Percentiles rank a stretch among this genome's conserved stretches.
phyloP scores from a whole-genome alignment of 1,139 yeast genomes.

The Zygosaccharomyces sapae region DNA sequence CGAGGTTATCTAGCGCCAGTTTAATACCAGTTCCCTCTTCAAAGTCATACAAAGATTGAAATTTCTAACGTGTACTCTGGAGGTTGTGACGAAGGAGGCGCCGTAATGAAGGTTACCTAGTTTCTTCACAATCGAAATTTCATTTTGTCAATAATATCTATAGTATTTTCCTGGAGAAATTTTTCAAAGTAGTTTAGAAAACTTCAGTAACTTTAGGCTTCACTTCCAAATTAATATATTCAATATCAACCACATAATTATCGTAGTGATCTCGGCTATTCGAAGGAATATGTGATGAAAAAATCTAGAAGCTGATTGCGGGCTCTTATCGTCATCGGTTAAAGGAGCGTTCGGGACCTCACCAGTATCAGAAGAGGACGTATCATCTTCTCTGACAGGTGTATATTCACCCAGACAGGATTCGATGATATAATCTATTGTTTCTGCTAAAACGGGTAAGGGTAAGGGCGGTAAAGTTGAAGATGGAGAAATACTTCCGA shows the following conservation, averaged over 20 bases:
- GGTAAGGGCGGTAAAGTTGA: constrained; percentile 64
- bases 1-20: constrained; percentile 42
- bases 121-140: constrained; percentile 51
- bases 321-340: not conserved
- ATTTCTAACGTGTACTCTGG: constrained; percentile 51
- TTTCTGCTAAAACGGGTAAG: constrained; percentile 50
- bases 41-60: constrained; percentile 34
- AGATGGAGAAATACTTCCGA: constrained; percentile 56
- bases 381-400: constrained; percentile 6
- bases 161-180: constrained; percentile 38
- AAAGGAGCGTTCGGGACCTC: not conserved
- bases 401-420: constrained; percentile 33
- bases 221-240: constrained; percentile 19
- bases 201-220: constrained; percentile 18
- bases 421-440: constrained; percentile 41
- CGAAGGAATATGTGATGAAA: constrained; percentile 3
- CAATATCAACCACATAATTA: constrained; percentile 23
- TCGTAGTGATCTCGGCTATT: constrained; percentile 10
- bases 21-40: constrained; percentile 21
- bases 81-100: constrained; percentile 42
- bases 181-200: constrained; percentile 30
- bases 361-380: constrained; percentile 6
- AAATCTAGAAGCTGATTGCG: constrained; percentile 3
- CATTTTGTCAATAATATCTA: constrained; percentile 63
- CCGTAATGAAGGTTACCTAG: constrained; percentile 41